Base-by-base conservation (phyloP, 2,329 filamentous ascomycete species). In the Teratosphaeria viscida region DNA sequence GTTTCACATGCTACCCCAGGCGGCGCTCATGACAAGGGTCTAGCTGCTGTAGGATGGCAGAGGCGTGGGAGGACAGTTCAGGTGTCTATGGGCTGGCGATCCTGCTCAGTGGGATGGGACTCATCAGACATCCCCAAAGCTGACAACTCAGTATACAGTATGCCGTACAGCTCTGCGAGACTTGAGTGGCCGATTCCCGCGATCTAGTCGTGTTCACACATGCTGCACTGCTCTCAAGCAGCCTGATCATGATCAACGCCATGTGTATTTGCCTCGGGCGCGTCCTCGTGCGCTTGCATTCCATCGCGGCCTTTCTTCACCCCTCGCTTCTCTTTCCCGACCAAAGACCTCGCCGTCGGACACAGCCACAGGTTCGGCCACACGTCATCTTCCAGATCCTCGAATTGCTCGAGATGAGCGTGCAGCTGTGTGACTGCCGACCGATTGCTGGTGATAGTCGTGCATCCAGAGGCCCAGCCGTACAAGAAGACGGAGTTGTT, bases 401-500 rank as follows among this genome's bases (percentile, higher is more conserved):
- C 73, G 61, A 80, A 75, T 61, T 78, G 76, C 62, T 86, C 83
- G 55, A 88, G 75, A 2, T 79, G 75, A 27, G 69, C 71, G 64
- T 88, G 83, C 53, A 92, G 82, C 63, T 85, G 81, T 64, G 83
- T 87, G 26, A 83, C 81, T 53, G 87, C 84, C 1, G 82, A 82
- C 26, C 82, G 79, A 68, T 92, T 91, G 62, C 85, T 86, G 2
- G 87, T 89, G 57, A 92, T 74, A 0, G 87, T 91, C 1, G 85
- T 88, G 29, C 81, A 69, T 0, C 79, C 76, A 8, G 76, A 74
- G 10, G 78, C 78, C 88, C 88, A 92, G 16, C 88, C 88, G 67
- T 85, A 85, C 57, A 88, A 76, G 68, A 91, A 89, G 8, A 90
- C 87, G 23, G 85, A 85, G n/a, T 79, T 74, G 66, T 89, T 90